Evolutionary conservation across 148 eudicot genomes (phyloP).

Genomic region (Camellia lanceoleosa): DNA sequence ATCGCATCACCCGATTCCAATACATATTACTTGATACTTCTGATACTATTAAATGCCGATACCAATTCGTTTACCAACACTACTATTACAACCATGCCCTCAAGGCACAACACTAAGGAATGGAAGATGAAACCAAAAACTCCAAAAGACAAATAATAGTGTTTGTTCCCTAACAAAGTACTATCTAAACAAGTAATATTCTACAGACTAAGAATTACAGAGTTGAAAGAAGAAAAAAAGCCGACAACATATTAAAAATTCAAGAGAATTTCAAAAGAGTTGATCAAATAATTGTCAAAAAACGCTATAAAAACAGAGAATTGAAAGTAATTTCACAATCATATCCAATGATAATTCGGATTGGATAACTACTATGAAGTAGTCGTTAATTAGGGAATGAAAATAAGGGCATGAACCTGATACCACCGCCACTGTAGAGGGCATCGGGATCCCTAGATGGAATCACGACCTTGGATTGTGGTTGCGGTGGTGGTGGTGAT

Average conservation of each 20-base stretch:
- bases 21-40: too few relatives aligned
- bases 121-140: neutral
- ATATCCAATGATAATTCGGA: neutral
- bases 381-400: neutral
- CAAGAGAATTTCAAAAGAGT: neutral
- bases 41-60: too few relatives aligned
- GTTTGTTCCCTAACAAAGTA: neutral
- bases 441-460: constrained; percentile 45
- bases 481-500: constrained; percentile 2
- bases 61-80: too few relatives aligned
- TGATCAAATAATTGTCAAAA: neutral
- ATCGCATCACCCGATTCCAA: too few relatives aligned
- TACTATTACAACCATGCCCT: too few relatives aligned
- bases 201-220: neutral
- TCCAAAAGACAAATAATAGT: neutral
- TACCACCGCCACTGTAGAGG: constrained; percentile 60
- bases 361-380: neutral
- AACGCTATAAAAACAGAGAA: neutral
- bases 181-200: neutral
- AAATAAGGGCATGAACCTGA: constrained; percentile 31
- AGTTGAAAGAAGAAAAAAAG: neutral
- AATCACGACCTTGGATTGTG: constrained; percentile 16
- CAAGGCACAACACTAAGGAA: neutral
- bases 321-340: neutral
- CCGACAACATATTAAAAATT: too few relatives aligned